Percentiles rank a stretch among this genome's conserved stretches.
phyloP scores from a whole-genome alignment of 2,329 filamentous ascomycete species.

The Pleoardoris graminearum region DNA sequence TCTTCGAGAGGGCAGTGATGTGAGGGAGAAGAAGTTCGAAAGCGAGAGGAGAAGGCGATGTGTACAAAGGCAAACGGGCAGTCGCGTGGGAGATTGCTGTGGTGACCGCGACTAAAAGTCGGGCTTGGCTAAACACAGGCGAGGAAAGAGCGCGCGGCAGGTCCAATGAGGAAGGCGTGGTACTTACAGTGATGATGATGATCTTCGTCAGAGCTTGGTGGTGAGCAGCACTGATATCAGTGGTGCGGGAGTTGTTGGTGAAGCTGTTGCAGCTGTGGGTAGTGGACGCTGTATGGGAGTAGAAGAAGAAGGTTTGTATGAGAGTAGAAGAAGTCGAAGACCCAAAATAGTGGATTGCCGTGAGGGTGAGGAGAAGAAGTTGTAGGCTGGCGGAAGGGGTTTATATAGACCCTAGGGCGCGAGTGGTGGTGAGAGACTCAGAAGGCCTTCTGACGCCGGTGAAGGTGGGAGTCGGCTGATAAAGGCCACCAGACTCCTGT shows the following conservation, averaged over 20 bases:
- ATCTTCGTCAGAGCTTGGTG: conserved; percentile 11
- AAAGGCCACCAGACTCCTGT: background rate
- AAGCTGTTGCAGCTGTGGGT: background rate
- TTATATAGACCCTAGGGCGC: background rate
- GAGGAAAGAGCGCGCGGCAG: conserved; percentile 9
- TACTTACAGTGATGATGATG: conserved; percentile 10
- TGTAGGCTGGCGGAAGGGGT: background rate
- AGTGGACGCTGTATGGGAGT: background rate
- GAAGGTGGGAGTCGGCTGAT: background rate
- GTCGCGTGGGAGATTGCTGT: conserved; percentile 13
- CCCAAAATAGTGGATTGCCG: background rate
- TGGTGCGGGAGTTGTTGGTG: conserved; percentile 10
- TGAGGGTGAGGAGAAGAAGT: background rate
- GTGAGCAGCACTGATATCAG: conserved; percentile 20
- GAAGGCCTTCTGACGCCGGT: background rate
- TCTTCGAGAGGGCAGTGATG: background rate
- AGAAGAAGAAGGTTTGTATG: conserved; percentile 8
- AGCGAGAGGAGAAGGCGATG: conserved; percentile 6
- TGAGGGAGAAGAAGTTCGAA: conserved; percentile 8
- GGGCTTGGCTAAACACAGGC: conserved; percentile 6
- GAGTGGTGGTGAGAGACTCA: background rate
- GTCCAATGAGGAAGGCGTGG: background rate
- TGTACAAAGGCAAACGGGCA: conserved; percentile 15
- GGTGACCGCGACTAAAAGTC: conserved; percentile 16
- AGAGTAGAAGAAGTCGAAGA: conserved; percentile 20